Percentiles rank a stretch among this genome's conserved stretches.
Conservation (phyloP, 805 yeast species). For the Metschnikowia dekortorum region DNA sequence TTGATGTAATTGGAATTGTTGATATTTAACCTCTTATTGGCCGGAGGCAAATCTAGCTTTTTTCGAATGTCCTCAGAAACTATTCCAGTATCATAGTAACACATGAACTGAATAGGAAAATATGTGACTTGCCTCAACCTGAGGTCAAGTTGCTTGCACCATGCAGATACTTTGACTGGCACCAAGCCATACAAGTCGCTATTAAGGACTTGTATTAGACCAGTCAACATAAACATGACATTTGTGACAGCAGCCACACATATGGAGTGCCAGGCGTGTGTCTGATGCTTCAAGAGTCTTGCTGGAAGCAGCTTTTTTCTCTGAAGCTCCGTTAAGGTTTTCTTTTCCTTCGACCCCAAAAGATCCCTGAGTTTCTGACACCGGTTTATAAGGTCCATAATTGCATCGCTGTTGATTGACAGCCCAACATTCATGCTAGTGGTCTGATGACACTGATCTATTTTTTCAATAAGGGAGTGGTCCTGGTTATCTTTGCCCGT, state of each 20-base stretch:
- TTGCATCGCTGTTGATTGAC: conserved; percentile 24
- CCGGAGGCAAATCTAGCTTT: conserved; percentile 34
- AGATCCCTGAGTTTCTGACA: conserved; percentile 16
- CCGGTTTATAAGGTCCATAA: conserved; percentile 32
- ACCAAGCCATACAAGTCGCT: conserved; percentile 18
- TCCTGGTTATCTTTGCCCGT: conserved; percentile 19
- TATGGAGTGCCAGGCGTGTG: background rate
- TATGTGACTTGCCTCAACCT: conserved; percentile 71
- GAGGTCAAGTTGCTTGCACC: conserved; percentile 75
- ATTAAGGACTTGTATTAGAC: conserved; percentile 26
- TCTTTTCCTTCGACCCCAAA: background rate
- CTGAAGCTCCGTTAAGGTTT: background rate
- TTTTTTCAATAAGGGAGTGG: conserved; percentile 1
- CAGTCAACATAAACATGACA: background rate
- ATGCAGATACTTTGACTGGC: conserved; percentile 47
- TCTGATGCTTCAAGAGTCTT: conserved; percentile 5
- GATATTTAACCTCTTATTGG: conserved; percentile 34
- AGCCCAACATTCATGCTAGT: background rate
- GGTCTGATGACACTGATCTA: conserved; percentile 3
- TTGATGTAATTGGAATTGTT: conserved; percentile 58
- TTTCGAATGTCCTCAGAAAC: conserved; percentile 35
- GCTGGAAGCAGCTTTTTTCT: background rate
- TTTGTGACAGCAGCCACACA: background rate
- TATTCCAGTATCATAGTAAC: conserved; percentile 43
- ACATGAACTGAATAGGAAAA: conserved; percentile 74